A percentile compares a stretch with the other conserved stretches of the same genome.
Evolutionary conservation across 129 eudicot species (phyloP).

Genomic region (Calendula officinalis): DNA sequence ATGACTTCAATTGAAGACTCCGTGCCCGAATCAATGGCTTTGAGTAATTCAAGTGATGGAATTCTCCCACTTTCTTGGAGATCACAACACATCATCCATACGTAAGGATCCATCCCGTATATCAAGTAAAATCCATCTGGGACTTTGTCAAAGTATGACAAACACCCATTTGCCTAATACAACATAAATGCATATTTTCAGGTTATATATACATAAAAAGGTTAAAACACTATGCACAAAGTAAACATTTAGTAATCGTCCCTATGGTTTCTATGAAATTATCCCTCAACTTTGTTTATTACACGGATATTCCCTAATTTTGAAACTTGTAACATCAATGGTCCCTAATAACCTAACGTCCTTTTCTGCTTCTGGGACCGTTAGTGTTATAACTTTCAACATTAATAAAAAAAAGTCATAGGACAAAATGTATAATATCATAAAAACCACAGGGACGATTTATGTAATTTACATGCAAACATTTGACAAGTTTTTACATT

Average conservation of each 20-base stretch:
- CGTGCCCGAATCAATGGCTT: slow-evolving; percentile 50
- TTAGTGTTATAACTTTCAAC: no score
- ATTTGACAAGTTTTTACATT: neutral
- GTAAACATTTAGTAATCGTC: neutral
- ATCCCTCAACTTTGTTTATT: no score
- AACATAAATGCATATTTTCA: slow-evolving; percentile 2
- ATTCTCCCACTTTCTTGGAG: slow-evolving; percentile 74
- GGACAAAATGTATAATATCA: no score
- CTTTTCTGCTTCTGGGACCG: no score
- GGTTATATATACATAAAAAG: slow-evolving; percentile 6
- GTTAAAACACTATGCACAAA: neutral
- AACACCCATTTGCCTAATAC: slow-evolving; percentile 74
- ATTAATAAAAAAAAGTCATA: no score
- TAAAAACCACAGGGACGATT: no score
- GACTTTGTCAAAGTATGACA: slow-evolving; percentile 74
- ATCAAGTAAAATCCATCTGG: slow-evolving; percentile 92
- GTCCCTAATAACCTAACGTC: no score
- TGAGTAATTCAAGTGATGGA: slow-evolving; percentile 76
- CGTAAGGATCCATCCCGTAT: slow-evolving; percentile 86
- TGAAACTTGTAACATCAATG: no score
- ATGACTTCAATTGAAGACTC: slow-evolving; percentile 66
- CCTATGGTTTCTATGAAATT: no score
- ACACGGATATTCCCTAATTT: no score
- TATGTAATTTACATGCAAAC: neutral
- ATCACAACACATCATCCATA: slow-evolving; percentile 75